Base-by-base conservation (phyloP, 2,329 filamentous ascomycete genomes). In the Clathrospora elynae region DNA sequence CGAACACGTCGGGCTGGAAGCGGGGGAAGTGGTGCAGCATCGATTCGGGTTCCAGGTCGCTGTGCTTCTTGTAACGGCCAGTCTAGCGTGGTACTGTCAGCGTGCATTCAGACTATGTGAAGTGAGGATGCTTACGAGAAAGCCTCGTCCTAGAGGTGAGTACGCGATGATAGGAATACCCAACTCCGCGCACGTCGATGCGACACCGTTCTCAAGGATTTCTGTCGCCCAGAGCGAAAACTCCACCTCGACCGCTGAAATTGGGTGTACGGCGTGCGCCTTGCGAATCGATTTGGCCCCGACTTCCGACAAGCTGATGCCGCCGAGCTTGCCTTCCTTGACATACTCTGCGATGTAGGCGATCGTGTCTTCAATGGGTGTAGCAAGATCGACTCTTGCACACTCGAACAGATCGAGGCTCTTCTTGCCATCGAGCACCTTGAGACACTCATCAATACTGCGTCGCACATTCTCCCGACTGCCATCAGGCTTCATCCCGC, bases 141-240 rank as follows among this genome's bases (percentile, higher is more conserved):
- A 78, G 1, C 83, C 83, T 17, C 80, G 73, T 4, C 86, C 84
- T 0, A 90, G 74, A 1, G 88, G 87, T 30, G 84, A 85, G 70
- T 90, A 91, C 3, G 67, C 66, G n/a, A 89, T 70, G 33, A 91
- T 72, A 0, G 86, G 84, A 46, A 92, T 89, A 32, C 76, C 72
- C 31, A 86, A 68, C 62, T 91, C 77, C 1, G 73, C 76, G 49
- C 82, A 84, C 1, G 77, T 73, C 38, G 73, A 61, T 2, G 79
- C 78, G 1, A 85, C 74, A 12, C 77, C 82, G 48, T 85, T 84
- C 12, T 77, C 64, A 4, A 84, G 64, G 31, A 82, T 77, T 17
- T 82, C 76, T 2, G 78, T 80, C 5, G 71, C 71, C 72, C 76
- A 85, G 2, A 84, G 70, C 11, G 76, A 80, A 42, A 84, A 72